These are phyloP conservation scores for Scheffersomyces segobiensis DNA, from an alignment of 1,139 yeast species.

Conservation along the genomic window DNA sequence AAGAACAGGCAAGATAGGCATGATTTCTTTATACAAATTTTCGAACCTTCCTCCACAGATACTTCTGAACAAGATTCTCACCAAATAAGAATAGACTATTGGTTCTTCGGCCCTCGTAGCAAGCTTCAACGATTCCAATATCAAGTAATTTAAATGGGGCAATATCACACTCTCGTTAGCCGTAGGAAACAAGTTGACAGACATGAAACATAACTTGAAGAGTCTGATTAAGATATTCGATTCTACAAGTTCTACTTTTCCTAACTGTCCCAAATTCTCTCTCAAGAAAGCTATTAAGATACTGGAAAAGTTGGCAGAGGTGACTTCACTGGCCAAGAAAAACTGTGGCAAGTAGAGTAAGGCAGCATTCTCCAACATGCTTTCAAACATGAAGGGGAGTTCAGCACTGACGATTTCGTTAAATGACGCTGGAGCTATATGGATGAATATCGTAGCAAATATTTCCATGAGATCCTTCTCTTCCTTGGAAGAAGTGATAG, in stretches of 20 bases:
- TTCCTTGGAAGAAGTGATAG: conserved; percentile 85
- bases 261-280: conserved; percentile 73
- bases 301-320: conserved; percentile 93
- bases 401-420: conserved; percentile 88
- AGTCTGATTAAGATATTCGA: conserved; percentile 81
- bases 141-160: conserved; percentile 83
- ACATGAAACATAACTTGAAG: conserved; percentile 92
- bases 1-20: conserved; percentile 85
- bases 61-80: conserved; percentile 86
- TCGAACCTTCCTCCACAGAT: conserved; percentile 97
- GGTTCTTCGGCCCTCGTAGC: conserved; percentile 94
- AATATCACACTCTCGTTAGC: conserved; percentile 83
- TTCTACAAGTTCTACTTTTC: conserved; percentile 75
- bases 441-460: conserved; percentile 90
- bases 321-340: conserved; percentile 88
- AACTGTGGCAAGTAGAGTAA: conserved; percentile 90
- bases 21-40: conserved; percentile 83
- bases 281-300: conserved; percentile 75
- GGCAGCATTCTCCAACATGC: conserved; percentile 84
- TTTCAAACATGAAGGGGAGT: conserved; percentile 72
- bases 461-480: conserved; percentile 96
- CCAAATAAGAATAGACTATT: conserved; percentile 80
- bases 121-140: conserved; percentile 73
- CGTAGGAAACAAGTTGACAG: conserved; percentile 87
- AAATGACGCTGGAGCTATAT: conserved; percentile 93